These are phyloP conservation scores for Myriosclerotinia curreyana DNA, from an alignment of 2,329 filamentous ascomycete genomes.

Conservation along the genomic window DNA sequence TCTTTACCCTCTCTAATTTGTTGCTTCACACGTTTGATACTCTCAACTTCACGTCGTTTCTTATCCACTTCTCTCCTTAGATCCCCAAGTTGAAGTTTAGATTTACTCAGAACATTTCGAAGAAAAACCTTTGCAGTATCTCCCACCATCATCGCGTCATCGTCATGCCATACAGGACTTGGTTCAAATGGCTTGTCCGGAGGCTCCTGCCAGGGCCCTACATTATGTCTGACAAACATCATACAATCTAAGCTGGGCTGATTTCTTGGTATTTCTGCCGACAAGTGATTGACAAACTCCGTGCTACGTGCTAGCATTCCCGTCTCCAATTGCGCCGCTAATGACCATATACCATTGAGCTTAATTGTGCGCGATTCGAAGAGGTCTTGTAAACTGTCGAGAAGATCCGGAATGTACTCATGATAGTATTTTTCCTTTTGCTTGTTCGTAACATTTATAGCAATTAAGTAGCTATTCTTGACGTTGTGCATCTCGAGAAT, in stretches of 20 bases:
- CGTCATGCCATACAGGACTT: slow-evolving; percentile 95
- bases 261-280: slow-evolving; percentile 82
- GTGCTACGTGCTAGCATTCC: slow-evolving; percentile 72
- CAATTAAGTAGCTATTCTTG: slow-evolving; percentile 97
- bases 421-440: slow-evolving; percentile 97
- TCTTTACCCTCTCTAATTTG: slow-evolving; percentile 79
- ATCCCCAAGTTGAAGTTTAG: slow-evolving; percentile 78
- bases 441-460: slow-evolving; percentile 95
- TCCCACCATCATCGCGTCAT: slow-evolving; percentile 80
- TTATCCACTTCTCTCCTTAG: slow-evolving; percentile 79
- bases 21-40: slow-evolving; percentile 68
- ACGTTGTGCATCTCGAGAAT: slow-evolving; percentile 93
- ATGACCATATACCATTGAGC: slow-evolving; percentile 80
- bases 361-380: slow-evolving; percentile 83
- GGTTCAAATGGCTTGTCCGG: slow-evolving; percentile 84
- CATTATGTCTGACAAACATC: slow-evolving; percentile 97
- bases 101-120: slow-evolving; percentile 87
- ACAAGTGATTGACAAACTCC: slow-evolving; percentile 67
- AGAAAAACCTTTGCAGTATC: slow-evolving; percentile 85
- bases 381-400: slow-evolving; percentile 91
- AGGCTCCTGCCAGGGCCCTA: slow-evolving; percentile 78
- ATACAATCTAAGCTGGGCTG: slow-evolving; percentile 86
- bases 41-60: slow-evolving; percentile 81
- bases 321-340: slow-evolving; percentile 77
- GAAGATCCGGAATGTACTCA: slow-evolving; percentile 88